Base-by-base conservation (phyloP, 169 alveolate species). In the Eimeria praecox region DNA sequence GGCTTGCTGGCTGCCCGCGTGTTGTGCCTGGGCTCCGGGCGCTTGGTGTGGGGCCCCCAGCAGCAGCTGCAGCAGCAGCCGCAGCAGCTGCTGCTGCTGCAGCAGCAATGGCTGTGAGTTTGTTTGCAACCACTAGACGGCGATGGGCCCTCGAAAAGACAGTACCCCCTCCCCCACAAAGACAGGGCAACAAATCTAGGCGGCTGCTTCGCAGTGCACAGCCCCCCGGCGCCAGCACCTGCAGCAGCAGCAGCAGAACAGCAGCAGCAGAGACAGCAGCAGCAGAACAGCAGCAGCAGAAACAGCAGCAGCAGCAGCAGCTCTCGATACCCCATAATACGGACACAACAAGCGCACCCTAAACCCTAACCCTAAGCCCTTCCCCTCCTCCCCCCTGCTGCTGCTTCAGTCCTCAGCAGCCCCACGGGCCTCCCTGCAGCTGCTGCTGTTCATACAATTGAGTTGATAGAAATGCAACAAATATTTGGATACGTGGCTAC, bases 121-220 rank as follows among this genome's bases (percentile, higher is more conserved):
- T 82, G 83, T 90, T 90, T 9, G 83, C 38, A 40, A 90, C 64
- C 40, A 90, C 75, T 14, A 90, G 80, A 59, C 85, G 83, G 44
- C 83, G 89, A 73, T 90, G 95, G 1, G 66, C 62, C 38, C 89
- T 16, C 16, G 95, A 90, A 52, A 49, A 90, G 30, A 90, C 52
- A 20, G 95, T 90, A 22, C 95, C 95, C 20, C 90, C 95, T n/a
- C 95, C 95, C 46, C 95, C 95, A 83, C 95, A 90, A 8, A 54
- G 83, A 56, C 95, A 90, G 20, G 95, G 90, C 59, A 90, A 59
- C 46, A 90, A 38, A 38, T 90, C 95, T 18, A 49, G 42, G 8
- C 90, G 88, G 59, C 62, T 27, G 95, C 95, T 90, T 24, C 69
- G 90, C 71, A 82, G 71, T n/a, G 73, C 90, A 46, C 95, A 90